These are phyloP conservation scores for Leptographium lundbergii DNA, from an alignment of 2,329 filamentous ascomycete species.

Conservation along the genomic window DNA sequence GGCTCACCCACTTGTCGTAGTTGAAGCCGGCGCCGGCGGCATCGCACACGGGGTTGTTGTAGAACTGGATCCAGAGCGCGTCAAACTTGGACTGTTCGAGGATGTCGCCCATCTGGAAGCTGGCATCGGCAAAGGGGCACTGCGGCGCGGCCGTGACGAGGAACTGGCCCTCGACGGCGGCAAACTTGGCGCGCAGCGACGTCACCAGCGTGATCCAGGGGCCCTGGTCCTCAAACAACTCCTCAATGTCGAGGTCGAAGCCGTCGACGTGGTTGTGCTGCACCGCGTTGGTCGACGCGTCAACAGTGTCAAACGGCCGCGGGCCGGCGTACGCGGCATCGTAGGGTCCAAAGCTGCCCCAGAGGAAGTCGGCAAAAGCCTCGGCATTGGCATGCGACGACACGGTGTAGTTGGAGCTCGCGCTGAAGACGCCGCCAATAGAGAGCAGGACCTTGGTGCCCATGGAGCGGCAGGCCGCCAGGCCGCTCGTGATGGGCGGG, in stretches of 20 bases:
- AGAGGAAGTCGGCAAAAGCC: slow-evolving; percentile 25
- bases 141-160: slow-evolving; percentile 35
- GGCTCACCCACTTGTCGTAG: slow-evolving; percentile 22
- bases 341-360: slow-evolving; percentile 24
- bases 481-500: slow-evolving; percentile 20
- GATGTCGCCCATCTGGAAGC: slow-evolving; percentile 30
- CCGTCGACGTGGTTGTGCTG: slow-evolving; percentile 33
- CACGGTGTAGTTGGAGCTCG: slow-evolving; percentile 21
- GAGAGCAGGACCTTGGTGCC: slow-evolving; percentile 53
- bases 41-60: slow-evolving; percentile 31
- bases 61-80: slow-evolving; percentile 32
- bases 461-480: slow-evolving; percentile 37
- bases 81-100: slow-evolving; percentile 26
- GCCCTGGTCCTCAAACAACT: slow-evolving; percentile 12
- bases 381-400: slow-evolving; percentile 17
- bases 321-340: slow-evolving; percentile 16
- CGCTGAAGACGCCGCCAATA: slow-evolving; percentile 38
- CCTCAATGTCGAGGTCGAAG: slow-evolving; percentile 39
- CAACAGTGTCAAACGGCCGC: slow-evolving; percentile 29
- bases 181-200: slow-evolving; percentile 10
- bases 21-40: slow-evolving; percentile 22
- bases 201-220: slow-evolving; percentile 9
- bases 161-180: slow-evolving; percentile 17
- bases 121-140: slow-evolving; percentile 24
- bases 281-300: neutral